Conservation (phyloP, 495 filamentous ascomycete genomes). For the Daldinia grandis region DNA sequence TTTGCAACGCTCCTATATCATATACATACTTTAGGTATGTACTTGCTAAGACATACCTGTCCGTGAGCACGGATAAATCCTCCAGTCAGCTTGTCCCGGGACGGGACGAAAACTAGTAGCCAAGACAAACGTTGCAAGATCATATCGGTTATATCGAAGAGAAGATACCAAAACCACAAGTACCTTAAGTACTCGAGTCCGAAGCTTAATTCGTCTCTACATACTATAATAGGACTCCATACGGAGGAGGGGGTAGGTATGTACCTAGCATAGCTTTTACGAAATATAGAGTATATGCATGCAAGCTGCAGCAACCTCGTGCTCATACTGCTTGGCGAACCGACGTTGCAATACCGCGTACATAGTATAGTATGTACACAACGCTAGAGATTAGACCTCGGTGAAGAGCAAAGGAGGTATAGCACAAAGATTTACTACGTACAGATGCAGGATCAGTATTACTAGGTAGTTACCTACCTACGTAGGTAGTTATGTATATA, state of each 20-base stretch:
- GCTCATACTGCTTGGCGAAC: conserved; percentile 37
- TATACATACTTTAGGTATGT: not conserved
- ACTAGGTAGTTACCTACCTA: no score
- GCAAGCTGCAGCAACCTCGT: conserved; percentile 41
- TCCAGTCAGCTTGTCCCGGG: not conserved
- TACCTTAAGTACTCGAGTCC: conserved; percentile 3
- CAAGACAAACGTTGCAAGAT: conserved; percentile 4
- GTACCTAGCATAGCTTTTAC: conserved; percentile 12
- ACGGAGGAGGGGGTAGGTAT: not conserved
- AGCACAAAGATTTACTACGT: not conserved
- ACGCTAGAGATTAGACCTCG: not conserved
- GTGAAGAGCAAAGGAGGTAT: not conserved
- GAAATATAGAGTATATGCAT: conserved; percentile 27
- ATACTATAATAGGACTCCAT: not conserved
- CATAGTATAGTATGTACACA: conserved; percentile 10
- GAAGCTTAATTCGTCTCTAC: not conserved
- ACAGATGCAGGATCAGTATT: not conserved
- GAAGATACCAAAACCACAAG: conserved; percentile 17
- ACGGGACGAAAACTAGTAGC: not conserved
- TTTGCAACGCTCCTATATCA: not conserved
- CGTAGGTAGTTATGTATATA: no score
- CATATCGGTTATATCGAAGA: conserved; percentile 27
- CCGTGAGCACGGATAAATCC: not conserved
- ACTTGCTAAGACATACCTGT: not conserved
- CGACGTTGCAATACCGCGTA: conserved; percentile 5